Percentiles rank a stretch among this genome's conserved stretches.
Conservation (phyloP, 257 asterid genomes). For the Capsicum baccatum region DNA sequence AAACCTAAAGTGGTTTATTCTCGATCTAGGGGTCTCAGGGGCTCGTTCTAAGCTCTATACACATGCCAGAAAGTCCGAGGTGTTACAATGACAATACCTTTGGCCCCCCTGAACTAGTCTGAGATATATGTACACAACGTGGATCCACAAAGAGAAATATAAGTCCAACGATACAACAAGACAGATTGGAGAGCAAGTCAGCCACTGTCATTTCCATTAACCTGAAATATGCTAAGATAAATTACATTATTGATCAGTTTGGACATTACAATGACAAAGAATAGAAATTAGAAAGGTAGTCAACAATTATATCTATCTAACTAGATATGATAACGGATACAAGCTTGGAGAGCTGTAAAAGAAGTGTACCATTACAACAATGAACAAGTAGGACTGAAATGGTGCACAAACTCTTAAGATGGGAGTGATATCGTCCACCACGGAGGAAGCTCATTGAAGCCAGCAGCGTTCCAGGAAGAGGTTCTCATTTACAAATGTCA, state of each 20-base stretch:
- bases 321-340: background rate
- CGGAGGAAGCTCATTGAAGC: background rate
- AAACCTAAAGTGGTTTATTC: no score
- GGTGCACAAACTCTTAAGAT: background rate
- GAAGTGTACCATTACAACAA: conserved; percentile 17
- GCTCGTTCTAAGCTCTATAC: no score
- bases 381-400: background rate
- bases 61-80: no score
- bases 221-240: background rate
- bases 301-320: background rate
- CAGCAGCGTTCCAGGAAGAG: conserved; percentile 13
- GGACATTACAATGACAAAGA: background rate
- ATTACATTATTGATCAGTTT: background rate
- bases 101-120: no score
- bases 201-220: background rate
- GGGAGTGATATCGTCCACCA: background rate
- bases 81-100: no score
- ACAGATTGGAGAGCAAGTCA: no score
- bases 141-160: background rate
- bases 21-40: no score
- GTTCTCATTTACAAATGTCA: conserved; percentile 17
- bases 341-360: background rate
- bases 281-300: background rate
- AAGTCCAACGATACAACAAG: background rate
- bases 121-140: no score